These are phyloP conservation scores for Leucogyrophana mollusca DNA, from an alignment of 768 basidiomycete species.

Conservation along the genomic window DNA sequence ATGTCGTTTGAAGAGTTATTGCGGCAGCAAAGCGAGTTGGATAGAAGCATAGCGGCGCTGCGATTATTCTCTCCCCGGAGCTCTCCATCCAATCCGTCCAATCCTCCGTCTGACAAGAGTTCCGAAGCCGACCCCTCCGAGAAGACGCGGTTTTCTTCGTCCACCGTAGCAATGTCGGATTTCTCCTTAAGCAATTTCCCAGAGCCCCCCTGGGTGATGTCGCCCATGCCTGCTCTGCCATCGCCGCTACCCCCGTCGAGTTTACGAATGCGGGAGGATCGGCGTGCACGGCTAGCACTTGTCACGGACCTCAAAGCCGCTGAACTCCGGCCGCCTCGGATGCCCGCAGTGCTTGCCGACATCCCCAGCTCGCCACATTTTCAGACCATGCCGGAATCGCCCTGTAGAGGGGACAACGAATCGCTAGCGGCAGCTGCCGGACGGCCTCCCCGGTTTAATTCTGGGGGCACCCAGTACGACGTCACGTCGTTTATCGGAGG, in stretches of 20 bases:
- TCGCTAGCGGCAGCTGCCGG: conserved; percentile 11
- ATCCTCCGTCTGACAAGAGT: conserved; percentile 37
- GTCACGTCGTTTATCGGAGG: conserved; percentile 73
- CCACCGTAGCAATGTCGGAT: conserved; percentile 36
- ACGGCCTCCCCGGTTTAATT: conserved; percentile 29
- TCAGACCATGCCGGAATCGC: conserved; percentile 16
- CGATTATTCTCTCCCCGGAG: conserved; percentile 38
- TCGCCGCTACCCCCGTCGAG: conserved; percentile 9
- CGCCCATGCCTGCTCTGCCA: conserved; percentile 16
- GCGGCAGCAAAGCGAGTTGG: conserved; percentile 63
- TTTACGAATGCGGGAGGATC: conserved; percentile 21
- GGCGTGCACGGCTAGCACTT: conserved; percentile 15
- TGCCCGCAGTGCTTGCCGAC: conserved; percentile 22
- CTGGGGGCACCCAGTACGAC: conserved; percentile 60
- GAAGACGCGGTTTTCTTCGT: conserved; percentile 18
- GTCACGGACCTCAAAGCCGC: conserved; percentile 1
- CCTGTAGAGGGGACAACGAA: conserved; percentile 12
- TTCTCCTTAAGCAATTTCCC: conserved; percentile 75
- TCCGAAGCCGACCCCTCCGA: conserved; percentile 6
- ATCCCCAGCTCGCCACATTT: conserved; percentile 14
- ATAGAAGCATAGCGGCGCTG: conserved; percentile 61
- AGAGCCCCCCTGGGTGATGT: conserved; percentile 46
- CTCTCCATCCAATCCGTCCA: conserved; percentile 7
- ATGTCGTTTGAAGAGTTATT: conserved; percentile 51
- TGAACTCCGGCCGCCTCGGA: conserved; percentile 17